phyloP scores from a whole-genome alignment of 257 asterid species.

The Plantago ovata region DNA sequence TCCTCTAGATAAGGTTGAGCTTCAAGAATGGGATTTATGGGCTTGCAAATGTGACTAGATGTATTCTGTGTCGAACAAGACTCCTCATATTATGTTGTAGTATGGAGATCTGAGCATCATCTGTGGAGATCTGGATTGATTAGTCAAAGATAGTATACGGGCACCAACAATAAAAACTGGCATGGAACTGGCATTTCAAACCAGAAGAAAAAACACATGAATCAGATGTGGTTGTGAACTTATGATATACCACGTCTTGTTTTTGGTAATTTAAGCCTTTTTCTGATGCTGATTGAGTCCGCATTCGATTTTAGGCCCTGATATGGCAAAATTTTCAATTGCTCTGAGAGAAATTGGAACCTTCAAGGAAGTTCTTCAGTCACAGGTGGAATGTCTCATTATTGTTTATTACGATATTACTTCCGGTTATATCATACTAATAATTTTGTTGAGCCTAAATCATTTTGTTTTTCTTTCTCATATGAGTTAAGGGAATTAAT shows the following conservation, averaged over 20 bases:
- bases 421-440: neutral
- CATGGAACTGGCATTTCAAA: neutral
- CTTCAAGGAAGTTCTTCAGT: constrained; percentile 87
- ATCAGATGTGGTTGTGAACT: too few relatives aligned
- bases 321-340: constrained; percentile 84
- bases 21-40: too few relatives aligned
- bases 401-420: neutral
- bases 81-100: constrained; percentile 8
- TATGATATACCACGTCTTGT: neutral
- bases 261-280: too few relatives aligned
- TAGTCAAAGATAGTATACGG: neutral
- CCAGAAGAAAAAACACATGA: neutral
- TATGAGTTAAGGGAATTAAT: too few relatives aligned
- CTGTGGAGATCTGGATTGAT: neutral
- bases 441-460: too few relatives aligned
- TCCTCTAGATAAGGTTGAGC: too few relatives aligned
- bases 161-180: constrained; percentile 7
- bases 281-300: constrained; percentile 25
- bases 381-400: constrained; percentile 51
- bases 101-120: constrained; percentile 3
- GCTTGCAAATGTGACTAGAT: too few relatives aligned
- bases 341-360: constrained; percentile 89
- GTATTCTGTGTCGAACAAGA: neutral
- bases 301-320: constrained; percentile 61
- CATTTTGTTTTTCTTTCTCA: too few relatives aligned